These are phyloP conservation scores for Chionographis japonica DNA, from an alignment of 106 monocot species.

Conservation along the genomic window DNA sequence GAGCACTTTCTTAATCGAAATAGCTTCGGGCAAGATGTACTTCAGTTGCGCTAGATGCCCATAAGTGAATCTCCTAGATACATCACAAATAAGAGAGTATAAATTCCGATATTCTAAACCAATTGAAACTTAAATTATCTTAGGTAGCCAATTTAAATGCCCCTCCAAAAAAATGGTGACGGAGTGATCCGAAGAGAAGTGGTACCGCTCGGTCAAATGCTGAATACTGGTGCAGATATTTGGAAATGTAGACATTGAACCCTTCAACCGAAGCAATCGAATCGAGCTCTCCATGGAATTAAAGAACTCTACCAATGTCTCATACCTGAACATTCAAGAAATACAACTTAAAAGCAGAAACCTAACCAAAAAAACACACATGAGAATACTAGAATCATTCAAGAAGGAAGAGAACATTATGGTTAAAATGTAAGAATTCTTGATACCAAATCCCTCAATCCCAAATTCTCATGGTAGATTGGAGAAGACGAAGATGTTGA, in stretches of 20 bases:
- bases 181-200: neutral
- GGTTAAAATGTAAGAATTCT: too few species aligned
- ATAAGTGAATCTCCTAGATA: slow-evolving; percentile 53
- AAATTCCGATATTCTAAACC: too few species aligned
- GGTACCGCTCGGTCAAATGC: slow-evolving; percentile 43
- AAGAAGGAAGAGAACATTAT: too few species aligned
- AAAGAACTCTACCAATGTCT: slow-evolving; percentile 57
- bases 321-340: slow-evolving; percentile 34
- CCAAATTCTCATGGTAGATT: too few species aligned
- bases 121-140: too few species aligned
- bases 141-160: neutral
- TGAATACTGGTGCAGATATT: slow-evolving; percentile 50
- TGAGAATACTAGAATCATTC: too few species aligned
- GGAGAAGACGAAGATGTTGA: too few species aligned
- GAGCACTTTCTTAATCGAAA: slow-evolving; percentile 54
- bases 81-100: neutral
- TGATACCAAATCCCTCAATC: too few species aligned
- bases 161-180: neutral
- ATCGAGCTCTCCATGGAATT: slow-evolving; percentile 58
- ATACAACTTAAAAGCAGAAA: neutral
- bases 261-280: slow-evolving; percentile 49
- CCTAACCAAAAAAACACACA: too few species aligned
- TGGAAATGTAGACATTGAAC: slow-evolving; percentile 33
- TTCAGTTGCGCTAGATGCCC: slow-evolving; percentile 58
- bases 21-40: slow-evolving; percentile 49